Percentiles rank a stretch among this genome's conserved stretches.
Evolutionary conservation across 495 filamentous ascomycete genomes (phyloP).

Genomic region (Lentithecium fluviatile): DNA sequence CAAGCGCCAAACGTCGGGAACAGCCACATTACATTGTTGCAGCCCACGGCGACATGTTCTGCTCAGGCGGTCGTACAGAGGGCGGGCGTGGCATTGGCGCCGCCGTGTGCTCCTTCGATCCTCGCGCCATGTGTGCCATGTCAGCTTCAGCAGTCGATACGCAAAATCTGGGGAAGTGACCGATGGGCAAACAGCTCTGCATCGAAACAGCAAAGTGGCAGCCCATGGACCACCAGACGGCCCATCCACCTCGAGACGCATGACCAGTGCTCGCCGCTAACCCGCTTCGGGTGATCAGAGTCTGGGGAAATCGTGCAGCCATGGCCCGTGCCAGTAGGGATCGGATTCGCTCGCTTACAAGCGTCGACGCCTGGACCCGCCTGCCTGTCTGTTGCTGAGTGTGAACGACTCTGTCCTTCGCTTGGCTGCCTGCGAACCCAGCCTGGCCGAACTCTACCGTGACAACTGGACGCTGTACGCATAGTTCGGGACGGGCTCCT

Average conservation of each 20-base stretch:
- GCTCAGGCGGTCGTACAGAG: neutral
- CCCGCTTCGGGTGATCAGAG: neutral
- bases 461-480: too few species aligned
- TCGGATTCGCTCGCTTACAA: neutral
- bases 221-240: neutral
- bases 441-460: too few species aligned
- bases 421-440: neutral
- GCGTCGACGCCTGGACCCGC: neutral
- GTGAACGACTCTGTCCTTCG: neutral
- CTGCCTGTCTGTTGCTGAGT: neutral
- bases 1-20: conserved; percentile 23
- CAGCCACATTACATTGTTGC: conserved; percentile 11
- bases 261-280: neutral
- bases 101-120: neutral
- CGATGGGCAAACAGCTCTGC: neutral
- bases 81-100: neutral
- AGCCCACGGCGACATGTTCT: neutral
- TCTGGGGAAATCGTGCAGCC: conserved; percentile 5
- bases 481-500: too few species aligned
- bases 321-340: neutral
- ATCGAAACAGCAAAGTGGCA: neutral
- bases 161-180: conserved; percentile 5
- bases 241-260: neutral
- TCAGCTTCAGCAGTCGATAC: neutral
- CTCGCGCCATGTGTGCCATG: neutral